Evolutionary conservation across 495 filamentous ascomycete genomes (phyloP).

Genomic region (Penicillium atrosanguineum): DNA sequence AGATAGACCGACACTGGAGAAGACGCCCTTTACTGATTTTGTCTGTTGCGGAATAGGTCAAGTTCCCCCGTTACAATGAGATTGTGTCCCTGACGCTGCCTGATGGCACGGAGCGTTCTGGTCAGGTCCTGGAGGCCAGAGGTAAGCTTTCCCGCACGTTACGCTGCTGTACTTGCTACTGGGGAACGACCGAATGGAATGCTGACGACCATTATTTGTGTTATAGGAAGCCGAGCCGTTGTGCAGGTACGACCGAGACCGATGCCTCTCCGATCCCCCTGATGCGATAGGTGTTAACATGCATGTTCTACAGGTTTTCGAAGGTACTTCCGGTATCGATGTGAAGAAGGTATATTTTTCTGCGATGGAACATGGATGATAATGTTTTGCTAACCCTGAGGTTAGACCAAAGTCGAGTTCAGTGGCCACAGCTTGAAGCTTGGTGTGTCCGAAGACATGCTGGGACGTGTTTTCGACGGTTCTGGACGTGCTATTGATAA

Average conservation of each 20-base stretch:
- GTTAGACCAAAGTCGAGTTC: conserved; percentile 91
- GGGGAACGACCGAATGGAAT: neutral
- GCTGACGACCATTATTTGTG: conserved; percentile 12
- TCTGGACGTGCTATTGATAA: conserved; percentile 97
- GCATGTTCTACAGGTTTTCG: conserved; percentile 71
- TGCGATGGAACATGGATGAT: neutral
- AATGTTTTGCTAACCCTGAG: conserved; percentile 20
- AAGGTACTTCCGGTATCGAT: conserved; percentile 95
- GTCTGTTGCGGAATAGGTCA: conserved; percentile 59
- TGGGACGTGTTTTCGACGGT: conserved; percentile 98
- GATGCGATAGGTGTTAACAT: conserved; percentile 21
- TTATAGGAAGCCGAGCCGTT: conserved; percentile 79
- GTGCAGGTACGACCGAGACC: conserved; percentile 64
- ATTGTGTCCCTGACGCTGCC: conserved; percentile 94
- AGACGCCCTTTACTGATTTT: conserved; percentile 9
- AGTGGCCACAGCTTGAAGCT: conserved; percentile 96
- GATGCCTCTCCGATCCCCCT: conserved; percentile 4
- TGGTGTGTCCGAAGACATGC: conserved; percentile 98
- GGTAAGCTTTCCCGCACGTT: conserved; percentile 50
- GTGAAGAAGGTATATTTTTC: conserved; percentile 79
- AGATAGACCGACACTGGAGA: neutral
- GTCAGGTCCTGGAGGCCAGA: conserved; percentile 96
- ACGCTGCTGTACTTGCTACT: neutral
- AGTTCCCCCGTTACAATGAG: conserved; percentile 96
- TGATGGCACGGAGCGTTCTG: conserved; percentile 89